These are phyloP conservation scores for Echites panduratus DNA, from an alignment of 257 asterid genomes.

Conservation along the genomic window DNA sequence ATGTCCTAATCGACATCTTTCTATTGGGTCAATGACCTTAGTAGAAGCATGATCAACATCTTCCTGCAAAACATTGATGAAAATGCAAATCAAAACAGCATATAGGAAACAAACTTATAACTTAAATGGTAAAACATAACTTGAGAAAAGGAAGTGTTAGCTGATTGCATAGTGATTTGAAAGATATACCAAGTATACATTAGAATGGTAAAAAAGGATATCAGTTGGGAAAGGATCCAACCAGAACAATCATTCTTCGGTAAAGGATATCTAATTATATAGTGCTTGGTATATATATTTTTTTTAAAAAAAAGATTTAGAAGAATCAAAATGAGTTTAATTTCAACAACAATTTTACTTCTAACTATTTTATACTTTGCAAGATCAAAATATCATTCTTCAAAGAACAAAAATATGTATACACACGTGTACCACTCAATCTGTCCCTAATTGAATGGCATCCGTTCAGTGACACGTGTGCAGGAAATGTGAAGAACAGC, in stretches of 20 bases:
- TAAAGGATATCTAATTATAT: background rate
- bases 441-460: too few relatives aligned
- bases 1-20: too few relatives aligned
- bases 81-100: background rate
- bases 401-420: too few relatives aligned
- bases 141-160: background rate
- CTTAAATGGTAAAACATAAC: background rate
- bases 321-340: too few relatives aligned
- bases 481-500: too few relatives aligned
- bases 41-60: slow-evolving; percentile 13
- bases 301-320: too few relatives aligned
- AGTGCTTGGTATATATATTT: too few relatives aligned
- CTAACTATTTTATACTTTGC: too few relatives aligned
- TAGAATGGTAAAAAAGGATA: background rate
- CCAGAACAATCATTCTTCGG: background rate
- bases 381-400: too few relatives aligned
- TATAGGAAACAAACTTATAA: background rate
- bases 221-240: background rate
- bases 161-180: background rate
- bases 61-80: slow-evolving; percentile 18
- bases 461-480: too few relatives aligned
- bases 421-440: too few relatives aligned
- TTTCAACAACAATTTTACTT: too few relatives aligned
- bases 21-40: slow-evolving; percentile 15
- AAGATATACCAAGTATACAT: background rate